These are phyloP conservation scores for Medicago lupulina DNA, from an alignment of 306 rosid genomes.

Conservation along the genomic window DNA sequence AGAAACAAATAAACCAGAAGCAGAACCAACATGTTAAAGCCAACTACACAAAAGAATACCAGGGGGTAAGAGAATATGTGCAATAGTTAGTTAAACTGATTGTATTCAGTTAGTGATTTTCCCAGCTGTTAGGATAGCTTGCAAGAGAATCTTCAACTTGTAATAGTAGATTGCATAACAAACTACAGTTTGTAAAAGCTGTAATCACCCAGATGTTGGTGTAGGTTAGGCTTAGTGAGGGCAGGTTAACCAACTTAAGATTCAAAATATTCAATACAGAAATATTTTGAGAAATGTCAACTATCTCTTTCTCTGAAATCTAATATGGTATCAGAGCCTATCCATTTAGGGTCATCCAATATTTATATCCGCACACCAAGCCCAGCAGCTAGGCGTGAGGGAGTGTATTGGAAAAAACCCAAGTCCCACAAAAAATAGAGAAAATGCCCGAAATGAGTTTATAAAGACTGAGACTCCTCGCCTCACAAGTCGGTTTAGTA, in stretches of 20 bases:
- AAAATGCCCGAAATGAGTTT: too few species aligned
- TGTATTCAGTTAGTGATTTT: background rate
- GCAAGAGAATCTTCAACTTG: background rate
- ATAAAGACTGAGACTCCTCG: too few species aligned
- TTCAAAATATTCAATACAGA: background rate
- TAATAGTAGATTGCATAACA: background rate
- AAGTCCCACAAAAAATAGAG: too few species aligned
- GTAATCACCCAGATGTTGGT: background rate
- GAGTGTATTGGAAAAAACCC: too few species aligned
- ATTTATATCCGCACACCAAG: too few species aligned
- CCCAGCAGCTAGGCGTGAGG: too few species aligned
- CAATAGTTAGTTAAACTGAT: background rate
- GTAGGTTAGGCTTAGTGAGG: background rate
- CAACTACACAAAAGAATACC: too few species aligned
- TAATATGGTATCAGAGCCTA: too few species aligned
- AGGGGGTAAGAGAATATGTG: background rate
- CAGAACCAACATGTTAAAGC: too few species aligned
- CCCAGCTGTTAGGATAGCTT: background rate
- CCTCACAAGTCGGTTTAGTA: too few species aligned
- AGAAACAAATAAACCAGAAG: too few species aligned
- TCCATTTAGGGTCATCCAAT: too few species aligned
- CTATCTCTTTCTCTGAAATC: background rate
- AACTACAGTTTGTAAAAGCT: background rate
- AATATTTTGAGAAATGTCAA: background rate
- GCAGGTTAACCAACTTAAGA: slow-evolving; percentile 5